Base-by-base conservation (phyloP, 2,329 filamentous ascomycete genomes). In the Pyrenochaeta sp. region DNA sequence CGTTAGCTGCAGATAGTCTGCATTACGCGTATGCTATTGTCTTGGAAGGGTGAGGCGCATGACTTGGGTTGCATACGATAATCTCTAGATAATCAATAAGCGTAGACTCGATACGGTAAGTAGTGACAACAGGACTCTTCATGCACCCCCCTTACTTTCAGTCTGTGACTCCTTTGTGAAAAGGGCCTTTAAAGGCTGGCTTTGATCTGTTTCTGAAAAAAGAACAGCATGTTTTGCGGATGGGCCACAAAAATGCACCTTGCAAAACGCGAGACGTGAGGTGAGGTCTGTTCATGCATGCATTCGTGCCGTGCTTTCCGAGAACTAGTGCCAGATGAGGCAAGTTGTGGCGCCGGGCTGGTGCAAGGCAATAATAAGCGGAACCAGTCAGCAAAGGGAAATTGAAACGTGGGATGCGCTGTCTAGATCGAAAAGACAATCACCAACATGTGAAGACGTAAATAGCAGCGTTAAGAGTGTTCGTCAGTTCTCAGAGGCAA, bases 1-100 rank as follows among this genome's bases (percentile, higher is more conserved):
- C 51, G 27, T 53, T 54, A 23, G 42, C 43, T 43, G 53, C 58
- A 47, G 27, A 20, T 39, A 39, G 54, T 50, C 44, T 51, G 51
- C 47, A 14, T 46, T 58, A 63, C 59, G 55, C 61, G 63, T 64
- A 42, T 53, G 37, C 51, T 33, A 40, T 45, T 43, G 58, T 54
- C 63, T 66, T 66, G 60, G 63, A 42, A 60, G 36, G n/a, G 18
- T 49, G 56, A 56, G 54, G 60, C 52, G 63, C 54, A 60, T 60
- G 56, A 57, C 51, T 52, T 43, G 37, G 32, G 9, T 53, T n/a
- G 17, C 33, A 27, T 39, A 21, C 35, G 20, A 10, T 17, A 17
- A 30, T 23, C 18, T 30, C 23, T 30, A 32, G 30, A 14, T 31
- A n/a, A 18, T 41, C 14, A 12, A 15, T 12, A 32, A 29, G 32